phyloP scores from a whole-genome alignment of 352 stramenopile species.

The Phytopythium oedochilum region DNA sequence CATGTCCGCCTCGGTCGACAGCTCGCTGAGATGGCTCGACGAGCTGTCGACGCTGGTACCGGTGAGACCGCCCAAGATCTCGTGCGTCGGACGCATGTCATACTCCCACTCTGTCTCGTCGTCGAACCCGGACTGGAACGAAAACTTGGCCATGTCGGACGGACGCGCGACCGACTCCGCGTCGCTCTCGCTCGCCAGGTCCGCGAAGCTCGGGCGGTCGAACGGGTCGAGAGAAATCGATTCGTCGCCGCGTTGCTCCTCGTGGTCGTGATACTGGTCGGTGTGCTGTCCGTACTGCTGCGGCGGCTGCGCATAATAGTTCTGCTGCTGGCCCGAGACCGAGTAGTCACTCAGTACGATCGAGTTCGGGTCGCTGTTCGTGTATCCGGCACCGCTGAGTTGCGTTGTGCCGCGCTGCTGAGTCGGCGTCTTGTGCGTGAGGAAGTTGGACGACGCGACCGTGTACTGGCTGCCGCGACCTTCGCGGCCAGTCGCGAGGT shows the following conservation, averaged over 20 bases:
- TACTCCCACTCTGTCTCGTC: conserved; percentile 72
- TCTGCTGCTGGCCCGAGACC: conserved; percentile 6
- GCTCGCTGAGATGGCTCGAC: conserved; percentile 24
- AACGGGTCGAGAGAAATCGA: conserved; percentile 77
- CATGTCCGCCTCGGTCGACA: conserved; percentile 26
- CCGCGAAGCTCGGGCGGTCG: conserved; percentile 62
- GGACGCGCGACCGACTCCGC: conserved; percentile 34
- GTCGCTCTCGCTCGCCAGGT: conserved; percentile 41
- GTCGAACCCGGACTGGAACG: conserved; percentile 71
- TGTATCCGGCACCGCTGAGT: conserved; percentile 29
- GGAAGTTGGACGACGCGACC: conserved; percentile 60
- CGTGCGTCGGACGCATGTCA: conserved; percentile 32
- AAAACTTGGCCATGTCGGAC: conserved; percentile 67
- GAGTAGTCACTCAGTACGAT: conserved; percentile 29
- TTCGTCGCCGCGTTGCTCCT: conserved; percentile 23
- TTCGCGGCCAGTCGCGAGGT: conserved; percentile 20
- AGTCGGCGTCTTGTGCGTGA: conserved; percentile 53
- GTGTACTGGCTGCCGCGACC: conserved; percentile 49
- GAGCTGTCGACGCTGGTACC: conserved; percentile 8
- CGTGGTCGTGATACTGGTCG: conserved; percentile 8
- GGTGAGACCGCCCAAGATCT: conserved; percentile 13
- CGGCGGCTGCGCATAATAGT: conserved; percentile 7
- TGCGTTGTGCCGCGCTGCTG: conserved; percentile 22
- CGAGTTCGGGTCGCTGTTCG: conserved; percentile 27
- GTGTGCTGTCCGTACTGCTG: conserved; percentile 5